Base-by-base conservation (phyloP, 1,139 yeast genomes). In the Blastobotrys ciferrii region DNA sequence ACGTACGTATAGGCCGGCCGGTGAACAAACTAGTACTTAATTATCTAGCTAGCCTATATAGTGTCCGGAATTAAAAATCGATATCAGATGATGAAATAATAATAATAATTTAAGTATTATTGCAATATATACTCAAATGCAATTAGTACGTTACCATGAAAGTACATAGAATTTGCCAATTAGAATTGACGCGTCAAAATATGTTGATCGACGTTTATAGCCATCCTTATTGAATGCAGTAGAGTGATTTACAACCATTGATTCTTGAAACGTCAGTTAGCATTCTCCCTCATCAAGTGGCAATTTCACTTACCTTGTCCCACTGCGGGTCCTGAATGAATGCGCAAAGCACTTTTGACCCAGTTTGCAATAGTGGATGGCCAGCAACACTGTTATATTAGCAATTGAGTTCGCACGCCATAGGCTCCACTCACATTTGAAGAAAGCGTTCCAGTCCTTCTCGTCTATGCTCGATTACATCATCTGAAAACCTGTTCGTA, bases 281-380 rank as follows among this genome's bases (percentile, higher is more conserved):
- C 2, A 14, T 18, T 2, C 12, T 3, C 30, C 4, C 25, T 12
- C 41, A 23, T 25, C 9, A 25, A 13, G 13, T 20, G 23, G 41
- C 31, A 30, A 32, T 31, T 12, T 15, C 25, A 44, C 65, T 33
- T 53, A 60, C 68, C 55, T 76, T 74, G 51, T 84, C 89, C 95
- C 95, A 87, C 46, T 73, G 75, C 6, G 89, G 95, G 61, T 87
- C 92, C 66, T 91, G 97, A 47, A 92, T 81, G 61, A 92, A 92
- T 44, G 91, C 85, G 51, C 84, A 82, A 56, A 92, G 74, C 0
- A 87, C 81, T 57, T 81, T 80, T n/a, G 92, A 81, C 0, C 96
- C 95, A 0, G 96, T 87, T 67, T 92, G 98, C 51, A 92, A 70
- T 53, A 92, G 70, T 1, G 98, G 98, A 65, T 92, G 98, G 7